Conservation (phyloP, 2,329 filamentous ascomycete species). For the Fusarium anguioides region DNA sequence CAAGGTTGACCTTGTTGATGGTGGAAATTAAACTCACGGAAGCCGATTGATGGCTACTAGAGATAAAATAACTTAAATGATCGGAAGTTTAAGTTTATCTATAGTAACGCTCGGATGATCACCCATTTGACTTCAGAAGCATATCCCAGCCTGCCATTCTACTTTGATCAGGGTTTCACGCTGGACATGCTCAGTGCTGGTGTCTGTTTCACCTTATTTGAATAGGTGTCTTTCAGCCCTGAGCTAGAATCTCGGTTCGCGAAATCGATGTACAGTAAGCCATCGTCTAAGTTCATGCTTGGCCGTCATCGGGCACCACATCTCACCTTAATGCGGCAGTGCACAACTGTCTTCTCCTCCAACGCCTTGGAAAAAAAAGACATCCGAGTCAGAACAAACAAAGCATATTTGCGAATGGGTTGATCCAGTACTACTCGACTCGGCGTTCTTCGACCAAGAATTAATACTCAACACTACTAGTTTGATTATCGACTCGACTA, state of each 20-base stretch:
- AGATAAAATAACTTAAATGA: not conserved
- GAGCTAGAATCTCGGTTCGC: not conserved
- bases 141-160: not conserved
- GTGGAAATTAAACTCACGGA: not conserved
- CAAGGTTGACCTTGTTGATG: not conserved
- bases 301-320: not conserved
- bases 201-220: conserved; percentile 6
- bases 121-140: not conserved
- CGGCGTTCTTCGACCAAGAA: not conserved
- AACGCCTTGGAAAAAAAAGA: not conserved
- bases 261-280: conserved; percentile 8
- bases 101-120: not conserved
- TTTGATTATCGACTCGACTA: not conserved
- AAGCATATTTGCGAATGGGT: not conserved
- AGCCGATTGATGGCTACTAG: not conserved
- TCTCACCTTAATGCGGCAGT: no score
- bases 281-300: not conserved
- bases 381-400: not conserved
- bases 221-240: not conserved
- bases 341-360: no score
- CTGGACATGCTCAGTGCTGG: not conserved
- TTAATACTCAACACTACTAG: no score
- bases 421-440: no score
- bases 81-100: conserved; percentile 22
- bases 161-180: not conserved